Evolutionary conservation across 108 stramenopile species (phyloP).

Genomic region (Mayamaea pseudoterrestris): DNA sequence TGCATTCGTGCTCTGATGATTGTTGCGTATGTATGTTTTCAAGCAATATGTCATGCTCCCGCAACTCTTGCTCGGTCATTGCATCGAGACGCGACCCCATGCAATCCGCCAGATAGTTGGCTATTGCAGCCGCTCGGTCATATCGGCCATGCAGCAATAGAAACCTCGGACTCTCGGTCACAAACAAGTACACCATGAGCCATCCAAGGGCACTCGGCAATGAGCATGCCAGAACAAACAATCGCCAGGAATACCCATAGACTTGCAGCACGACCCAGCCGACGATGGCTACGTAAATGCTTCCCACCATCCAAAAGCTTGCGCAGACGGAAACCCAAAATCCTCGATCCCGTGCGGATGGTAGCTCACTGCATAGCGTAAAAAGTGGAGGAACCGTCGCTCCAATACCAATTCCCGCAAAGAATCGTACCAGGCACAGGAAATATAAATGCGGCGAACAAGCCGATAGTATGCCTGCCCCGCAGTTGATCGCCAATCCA

Average conservation of each 20-base stretch:
- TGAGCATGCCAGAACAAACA: slow-evolving; percentile 57
- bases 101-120: slow-evolving; percentile 28
- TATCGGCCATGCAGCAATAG: slow-evolving; percentile 29
- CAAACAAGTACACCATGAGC: slow-evolving; percentile 28
- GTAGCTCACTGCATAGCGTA: slow-evolving; percentile 56
- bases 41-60: too few species aligned
- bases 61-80: neutral
- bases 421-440: slow-evolving; percentile 38
- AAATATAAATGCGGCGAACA: slow-evolving; percentile 12
- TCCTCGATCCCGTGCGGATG: slow-evolving; percentile 54
- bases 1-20: too few species aligned
- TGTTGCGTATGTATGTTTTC: too few species aligned
- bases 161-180: slow-evolving; percentile 71
- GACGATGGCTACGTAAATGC: slow-evolving; percentile 52
- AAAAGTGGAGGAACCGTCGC: slow-evolving; percentile 67
- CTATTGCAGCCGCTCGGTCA: slow-evolving; percentile 30
- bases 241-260: slow-evolving; percentile 34
- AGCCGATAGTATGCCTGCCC: slow-evolving; percentile 42
- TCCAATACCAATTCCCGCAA: slow-evolving; percentile 65
- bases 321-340: slow-evolving; percentile 55
- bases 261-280: slow-evolving; percentile 39
- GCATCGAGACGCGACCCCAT: neutral
- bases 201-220: slow-evolving; percentile 54
- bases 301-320: slow-evolving; percentile 81
- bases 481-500: slow-evolving; percentile 41